These are phyloP conservation scores for Entomortierella lignicola DNA, from an alignment of 192 early-diverging fungal species.

Conservation along the genomic window DNA sequence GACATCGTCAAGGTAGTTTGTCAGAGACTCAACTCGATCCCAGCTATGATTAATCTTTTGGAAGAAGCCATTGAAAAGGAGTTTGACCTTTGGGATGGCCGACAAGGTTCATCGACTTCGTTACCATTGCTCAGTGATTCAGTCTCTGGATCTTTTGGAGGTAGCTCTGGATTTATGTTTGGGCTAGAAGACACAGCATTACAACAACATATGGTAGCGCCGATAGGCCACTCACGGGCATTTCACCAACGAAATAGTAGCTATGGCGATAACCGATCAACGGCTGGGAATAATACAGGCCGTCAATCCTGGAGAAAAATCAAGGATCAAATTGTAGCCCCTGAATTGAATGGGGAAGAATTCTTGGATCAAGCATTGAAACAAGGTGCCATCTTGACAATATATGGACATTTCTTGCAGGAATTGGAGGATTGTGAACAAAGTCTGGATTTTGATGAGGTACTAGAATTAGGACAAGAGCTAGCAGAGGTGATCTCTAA, in stretches of 20 bases:
- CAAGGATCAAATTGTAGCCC: constrained; percentile 23
- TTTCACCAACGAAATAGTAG: neutral
- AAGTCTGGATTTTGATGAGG: constrained; percentile 44
- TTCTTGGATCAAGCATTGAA: constrained; percentile 27
- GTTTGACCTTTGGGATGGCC: constrained; percentile 33
- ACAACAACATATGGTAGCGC: constrained; percentile 14
- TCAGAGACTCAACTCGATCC: constrained; percentile 35
- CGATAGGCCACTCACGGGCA: constrained; percentile 12
- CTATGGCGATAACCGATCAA: neutral
- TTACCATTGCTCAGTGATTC: neutral
- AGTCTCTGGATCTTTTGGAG: neutral
- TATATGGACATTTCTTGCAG: constrained; percentile 36
- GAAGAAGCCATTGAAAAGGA: constrained; percentile 46
- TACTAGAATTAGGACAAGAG: constrained; percentile 38
- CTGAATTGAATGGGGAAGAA: constrained; percentile 44
- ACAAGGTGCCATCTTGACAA: constrained; percentile 35
- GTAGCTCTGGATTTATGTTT: constrained; percentile 20
- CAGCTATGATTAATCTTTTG: constrained; percentile 35
- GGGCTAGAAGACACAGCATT: constrained; percentile 27
- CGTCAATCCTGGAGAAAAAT: constrained; percentile 36
- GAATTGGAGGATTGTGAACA: constrained; percentile 29
- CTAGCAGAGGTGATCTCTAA: constrained; percentile 42
- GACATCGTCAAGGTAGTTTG: constrained; percentile 28
- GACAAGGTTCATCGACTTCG: constrained; percentile 10
- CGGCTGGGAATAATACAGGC: neutral